A percentile compares a stretch with the other conserved stretches of the same genome.
phyloP scores from a whole-genome alignment of 345 rosid genomes.

The Hibiscus syriacus region DNA sequence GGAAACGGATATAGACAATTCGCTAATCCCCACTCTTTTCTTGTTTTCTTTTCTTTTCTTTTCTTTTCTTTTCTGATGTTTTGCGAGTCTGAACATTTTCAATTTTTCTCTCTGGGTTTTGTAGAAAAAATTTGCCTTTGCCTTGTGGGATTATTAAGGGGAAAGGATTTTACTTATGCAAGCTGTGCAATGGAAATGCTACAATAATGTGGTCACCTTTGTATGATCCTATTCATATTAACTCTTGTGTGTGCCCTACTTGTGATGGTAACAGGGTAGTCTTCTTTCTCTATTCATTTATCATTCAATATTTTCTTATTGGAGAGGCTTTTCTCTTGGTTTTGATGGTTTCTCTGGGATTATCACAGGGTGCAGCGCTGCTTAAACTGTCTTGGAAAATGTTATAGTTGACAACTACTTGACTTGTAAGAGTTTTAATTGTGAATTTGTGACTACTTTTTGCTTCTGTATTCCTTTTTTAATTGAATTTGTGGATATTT shows the following conservation, averaged over 20 bases:
- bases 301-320: neutral
- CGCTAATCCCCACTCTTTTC: neutral
- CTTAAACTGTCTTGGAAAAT: conserved; percentile 72
- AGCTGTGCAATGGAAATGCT: conserved; percentile 70
- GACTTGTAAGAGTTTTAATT: neutral
- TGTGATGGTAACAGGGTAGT: too few relatives aligned
- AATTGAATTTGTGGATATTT: too few relatives aligned
- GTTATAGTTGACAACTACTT: conserved; percentile 24
- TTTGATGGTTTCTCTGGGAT: neutral
- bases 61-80: neutral
- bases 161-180: conserved; percentile 81
- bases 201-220: conserved; percentile 68
- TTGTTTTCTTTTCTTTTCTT: too few relatives aligned
- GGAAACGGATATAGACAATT: conserved; percentile 26
- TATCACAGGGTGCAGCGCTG: conserved; percentile 66
- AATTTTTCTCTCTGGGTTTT: neutral
- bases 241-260: too few relatives aligned
- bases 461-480: too few relatives aligned
- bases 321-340: neutral
- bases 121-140: conserved; percentile 41
- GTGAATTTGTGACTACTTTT: neutral
- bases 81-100: neutral
- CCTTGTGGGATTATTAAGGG: conserved; percentile 56
- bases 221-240: too few relatives aligned
- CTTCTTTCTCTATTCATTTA: neutral